These are phyloP conservation scores for Diospyros lotus DNA, from an alignment of 148 eudicot species.

Conservation along the genomic window DNA sequence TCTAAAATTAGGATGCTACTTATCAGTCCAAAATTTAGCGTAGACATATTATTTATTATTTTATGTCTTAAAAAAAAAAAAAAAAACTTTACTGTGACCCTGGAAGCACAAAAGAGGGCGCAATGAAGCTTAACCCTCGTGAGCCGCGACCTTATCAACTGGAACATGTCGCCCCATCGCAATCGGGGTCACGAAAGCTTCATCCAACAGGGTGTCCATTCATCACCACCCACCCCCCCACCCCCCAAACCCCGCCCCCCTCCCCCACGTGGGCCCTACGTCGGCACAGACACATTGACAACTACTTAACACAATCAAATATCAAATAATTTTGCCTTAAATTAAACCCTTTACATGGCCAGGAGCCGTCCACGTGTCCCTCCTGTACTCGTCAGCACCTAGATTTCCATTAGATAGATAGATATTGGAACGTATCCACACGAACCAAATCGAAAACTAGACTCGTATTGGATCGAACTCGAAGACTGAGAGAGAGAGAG, in stretches of 20 bases:
- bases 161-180: neutral
- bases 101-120: too few relatives aligned
- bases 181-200: conserved; percentile 10
- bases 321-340: neutral
- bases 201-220: neutral
- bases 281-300: conserved; percentile 47
- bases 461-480: neutral
- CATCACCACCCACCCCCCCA: neutral
- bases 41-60: too few relatives aligned
- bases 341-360: conserved; percentile 28
- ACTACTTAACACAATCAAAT: conserved; percentile 17
- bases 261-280: conserved; percentile 29
- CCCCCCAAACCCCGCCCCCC: neutral
- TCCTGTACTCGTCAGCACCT: conserved; percentile 15
- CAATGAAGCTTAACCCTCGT: too few relatives aligned
- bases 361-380: conserved; percentile 26
- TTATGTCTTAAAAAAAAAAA: too few relatives aligned
- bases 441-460: neutral
- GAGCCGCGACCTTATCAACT: too few relatives aligned
- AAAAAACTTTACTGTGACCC: too few relatives aligned
- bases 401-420: neutral
- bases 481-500: neutral
- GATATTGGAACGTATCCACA: conserved; percentile 5
- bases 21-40: too few relatives aligned
- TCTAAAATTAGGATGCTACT: too few relatives aligned